phyloP scores from a whole-genome alignment of 2,329 filamentous ascomycete species.

The Scedosporium dehoogii region DNA sequence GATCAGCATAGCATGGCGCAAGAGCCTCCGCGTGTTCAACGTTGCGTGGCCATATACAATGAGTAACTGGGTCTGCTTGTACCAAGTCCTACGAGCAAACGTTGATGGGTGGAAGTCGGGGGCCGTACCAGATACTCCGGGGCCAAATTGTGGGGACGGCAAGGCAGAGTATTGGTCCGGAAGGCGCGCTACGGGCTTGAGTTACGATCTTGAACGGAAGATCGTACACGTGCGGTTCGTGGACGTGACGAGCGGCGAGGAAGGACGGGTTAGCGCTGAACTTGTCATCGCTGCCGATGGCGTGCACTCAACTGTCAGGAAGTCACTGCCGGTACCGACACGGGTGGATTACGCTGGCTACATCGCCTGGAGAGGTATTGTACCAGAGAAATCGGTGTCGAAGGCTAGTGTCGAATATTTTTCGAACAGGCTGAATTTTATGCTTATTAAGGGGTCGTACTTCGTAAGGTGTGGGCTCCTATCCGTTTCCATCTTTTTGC shows the following conservation, averaged over 20 bases:
- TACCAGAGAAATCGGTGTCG: neutral
- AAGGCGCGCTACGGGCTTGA: neutral
- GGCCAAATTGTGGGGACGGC: neutral
- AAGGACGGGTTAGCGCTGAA: neutral
- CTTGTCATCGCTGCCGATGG: neutral
- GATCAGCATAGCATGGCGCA: neutral
- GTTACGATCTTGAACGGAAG: neutral
- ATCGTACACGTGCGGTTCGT: neutral
- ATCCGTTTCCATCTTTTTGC: no score
- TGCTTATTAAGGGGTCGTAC: neutral
- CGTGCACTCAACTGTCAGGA: neutral
- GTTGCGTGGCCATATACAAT: neutral
- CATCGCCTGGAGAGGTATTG: neutral
- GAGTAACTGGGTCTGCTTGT: neutral
- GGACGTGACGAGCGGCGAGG: neutral
- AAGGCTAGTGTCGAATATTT: neutral
- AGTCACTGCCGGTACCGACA: neutral
- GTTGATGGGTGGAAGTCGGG: neutral
- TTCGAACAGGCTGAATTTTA: neutral
- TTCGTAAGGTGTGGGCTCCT: neutral
- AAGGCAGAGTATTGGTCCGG: neutral
- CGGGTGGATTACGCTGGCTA: neutral
- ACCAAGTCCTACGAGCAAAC: neutral
- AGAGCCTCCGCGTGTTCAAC: neutral
- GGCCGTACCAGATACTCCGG: neutral